Conservation (phyloP, 2,329 filamentous ascomycete genomes). For the Pseudonectria buxi region DNA sequence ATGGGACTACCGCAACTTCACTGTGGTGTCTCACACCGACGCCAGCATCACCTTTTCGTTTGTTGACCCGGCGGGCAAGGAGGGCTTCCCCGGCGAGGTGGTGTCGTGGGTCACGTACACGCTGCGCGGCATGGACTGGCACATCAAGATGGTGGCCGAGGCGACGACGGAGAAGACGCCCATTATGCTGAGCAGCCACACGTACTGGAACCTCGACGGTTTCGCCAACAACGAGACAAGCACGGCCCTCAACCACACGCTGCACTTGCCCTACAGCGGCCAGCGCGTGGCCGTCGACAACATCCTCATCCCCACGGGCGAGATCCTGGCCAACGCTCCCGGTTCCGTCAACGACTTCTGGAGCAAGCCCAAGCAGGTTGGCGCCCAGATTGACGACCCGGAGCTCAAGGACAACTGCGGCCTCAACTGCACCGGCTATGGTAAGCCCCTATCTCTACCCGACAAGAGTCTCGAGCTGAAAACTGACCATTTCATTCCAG, state of each 20-base stretch:
- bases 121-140: slow-evolving; percentile 58
- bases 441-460: slow-evolving; percentile 41
- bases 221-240: slow-evolving; percentile 67
- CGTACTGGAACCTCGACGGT: slow-evolving; percentile 79
- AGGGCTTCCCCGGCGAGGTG: slow-evolving; percentile 75
- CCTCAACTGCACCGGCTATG: slow-evolving; percentile 75
- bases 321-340: slow-evolving; percentile 61
- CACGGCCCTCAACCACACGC: slow-evolving; percentile 61
- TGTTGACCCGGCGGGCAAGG: slow-evolving; percentile 63
- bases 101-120: slow-evolving; percentile 69
- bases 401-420: slow-evolving; percentile 71
- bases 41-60: slow-evolving; percentile 69
- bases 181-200: slow-evolving; percentile 70
- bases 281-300: slow-evolving; percentile 62
- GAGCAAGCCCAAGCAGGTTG: slow-evolving; percentile 72
- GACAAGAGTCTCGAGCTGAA: not conserved
- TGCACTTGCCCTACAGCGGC: slow-evolving; percentile 66
- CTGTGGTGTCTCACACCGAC: slow-evolving; percentile 59
- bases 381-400: slow-evolving; percentile 56
- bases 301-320: slow-evolving; percentile 68
- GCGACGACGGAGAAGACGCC: slow-evolving; percentile 69
- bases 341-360: slow-evolving; percentile 76
- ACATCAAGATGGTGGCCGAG: slow-evolving; percentile 65
- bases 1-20: slow-evolving; percentile 76
- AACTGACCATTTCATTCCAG: slow-evolving; percentile 26